Percentiles rank a stretch among this genome's conserved stretches.
Evolutionary conservation across 371 early-diverging fungal species (phyloP).

Genomic region (Apophysomyces variabilis): DNA sequence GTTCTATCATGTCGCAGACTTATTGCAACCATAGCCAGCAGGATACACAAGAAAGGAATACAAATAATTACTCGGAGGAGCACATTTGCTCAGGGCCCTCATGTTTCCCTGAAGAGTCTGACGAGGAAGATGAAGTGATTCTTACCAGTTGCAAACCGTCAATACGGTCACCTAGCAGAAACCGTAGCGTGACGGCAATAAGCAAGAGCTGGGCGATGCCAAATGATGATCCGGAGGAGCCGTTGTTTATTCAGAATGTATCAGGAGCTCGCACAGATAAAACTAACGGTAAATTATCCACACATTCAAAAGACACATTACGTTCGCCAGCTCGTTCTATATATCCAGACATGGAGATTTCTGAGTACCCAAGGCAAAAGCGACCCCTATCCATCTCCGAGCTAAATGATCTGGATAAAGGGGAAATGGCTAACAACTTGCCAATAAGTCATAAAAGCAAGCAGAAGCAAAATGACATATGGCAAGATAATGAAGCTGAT

Average conservation of each 20-base stretch:
- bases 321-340: background rate
- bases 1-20: too few relatives aligned
- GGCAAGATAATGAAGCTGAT: background rate
- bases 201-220: background rate
- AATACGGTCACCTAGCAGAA: background rate
- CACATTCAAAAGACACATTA: background rate
- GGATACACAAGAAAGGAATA: background rate
- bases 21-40: background rate
- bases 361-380: background rate
- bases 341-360: background rate
- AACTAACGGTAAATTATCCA: background rate
- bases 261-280: too few relatives aligned
- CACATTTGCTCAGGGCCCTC: background rate
- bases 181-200: background rate
- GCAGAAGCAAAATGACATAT: too few relatives aligned
- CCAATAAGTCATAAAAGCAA: too few relatives aligned
- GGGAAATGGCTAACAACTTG: too few relatives aligned
- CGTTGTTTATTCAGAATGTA: too few relatives aligned
- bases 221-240: too few relatives aligned
- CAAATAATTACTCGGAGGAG: background rate
- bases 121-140: constrained; percentile 6
- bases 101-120: background rate
- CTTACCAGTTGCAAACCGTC: background rate
- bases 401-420: too few relatives aligned
- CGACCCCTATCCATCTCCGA: too few relatives aligned